Conservation (phyloP, 1,284 basidiomycete species). For the Fomitiporia mediterranea region DNA sequence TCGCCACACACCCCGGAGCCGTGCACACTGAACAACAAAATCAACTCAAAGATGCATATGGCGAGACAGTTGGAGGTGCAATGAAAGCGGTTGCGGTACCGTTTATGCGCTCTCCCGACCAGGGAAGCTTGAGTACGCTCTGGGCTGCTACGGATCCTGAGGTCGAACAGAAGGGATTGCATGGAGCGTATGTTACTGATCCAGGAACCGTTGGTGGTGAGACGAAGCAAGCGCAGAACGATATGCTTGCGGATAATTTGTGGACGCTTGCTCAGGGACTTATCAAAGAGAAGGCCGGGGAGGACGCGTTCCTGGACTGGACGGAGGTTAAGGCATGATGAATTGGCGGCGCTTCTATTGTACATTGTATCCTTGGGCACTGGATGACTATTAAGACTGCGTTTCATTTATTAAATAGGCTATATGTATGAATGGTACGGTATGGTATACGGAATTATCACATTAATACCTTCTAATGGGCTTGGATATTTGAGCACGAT, state of each 20-base stretch:
- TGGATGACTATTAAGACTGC: neutral
- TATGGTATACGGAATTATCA: no score
- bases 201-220: slow-evolving; percentile 33
- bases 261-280: slow-evolving; percentile 36
- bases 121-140: slow-evolving; percentile 32
- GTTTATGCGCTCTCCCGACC: slow-evolving; percentile 34
- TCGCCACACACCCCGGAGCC: slow-evolving; percentile 38
- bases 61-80: slow-evolving; percentile 31
- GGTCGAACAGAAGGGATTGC: slow-evolving; percentile 34
- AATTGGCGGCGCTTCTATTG: no score
- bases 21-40: slow-evolving; percentile 42
- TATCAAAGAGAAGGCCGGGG: slow-evolving; percentile 32
- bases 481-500: no score
- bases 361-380: neutral
- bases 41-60: slow-evolving; percentile 38
- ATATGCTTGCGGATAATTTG: slow-evolving; percentile 34
- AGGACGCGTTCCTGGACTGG: slow-evolving; percentile 33
- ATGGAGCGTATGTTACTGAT: slow-evolving; percentile 38
- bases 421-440: no score
- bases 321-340: neutral
- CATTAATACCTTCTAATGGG: no score
- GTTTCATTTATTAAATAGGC: no score
- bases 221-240: slow-evolving; percentile 34
- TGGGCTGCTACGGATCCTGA: slow-evolving; percentile 36
- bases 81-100: slow-evolving; percentile 32